Percentiles rank a stretch among this genome's conserved stretches.
These are phyloP conservation scores for Pestalotiopsis fici DNA, from an alignment of 2,329 filamentous ascomycete genomes.

Conservation along the genomic window DNA sequence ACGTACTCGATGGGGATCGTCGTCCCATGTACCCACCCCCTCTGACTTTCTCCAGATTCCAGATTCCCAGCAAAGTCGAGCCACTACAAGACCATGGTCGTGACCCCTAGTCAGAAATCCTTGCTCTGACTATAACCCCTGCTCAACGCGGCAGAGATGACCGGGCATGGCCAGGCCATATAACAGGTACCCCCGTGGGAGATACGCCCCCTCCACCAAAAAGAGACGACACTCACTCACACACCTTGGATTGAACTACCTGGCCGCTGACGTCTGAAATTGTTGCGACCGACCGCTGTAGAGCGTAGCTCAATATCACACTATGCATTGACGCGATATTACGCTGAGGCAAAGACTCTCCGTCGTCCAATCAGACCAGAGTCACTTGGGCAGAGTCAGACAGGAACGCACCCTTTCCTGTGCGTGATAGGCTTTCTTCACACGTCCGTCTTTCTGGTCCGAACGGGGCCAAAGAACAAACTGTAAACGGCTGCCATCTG, in stretches of 20 bases:
- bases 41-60: constrained; percentile 10
- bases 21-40: neutral
- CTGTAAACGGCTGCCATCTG: neutral
- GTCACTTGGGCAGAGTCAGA: constrained; percentile 26
- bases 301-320: constrained; percentile 42
- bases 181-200: constrained; percentile 12
- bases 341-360: constrained; percentile 32
- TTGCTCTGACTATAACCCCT: neutral
- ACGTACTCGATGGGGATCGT: neutral
- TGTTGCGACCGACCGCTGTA: constrained; percentile 36
- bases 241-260: constrained; percentile 13
- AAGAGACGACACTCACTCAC: constrained; percentile 8
- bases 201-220: constrained; percentile 3
- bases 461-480: constrained; percentile 14
- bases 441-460: constrained; percentile 28
- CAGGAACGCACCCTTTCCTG: constrained; percentile 33
- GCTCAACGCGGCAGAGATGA: neutral
- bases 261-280: constrained; percentile 16
- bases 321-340: constrained; percentile 40
- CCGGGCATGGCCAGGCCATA: constrained; percentile 12
- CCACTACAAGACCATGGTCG: neutral
- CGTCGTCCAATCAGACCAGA: constrained; percentile 36
- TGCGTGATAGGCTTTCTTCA: constrained; percentile 41
- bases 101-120: neutral
- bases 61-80: neutral